Evolutionary conservation across 2,329 filamentous ascomycete species (phyloP).

Genomic region (Fusarium floridanum): DNA sequence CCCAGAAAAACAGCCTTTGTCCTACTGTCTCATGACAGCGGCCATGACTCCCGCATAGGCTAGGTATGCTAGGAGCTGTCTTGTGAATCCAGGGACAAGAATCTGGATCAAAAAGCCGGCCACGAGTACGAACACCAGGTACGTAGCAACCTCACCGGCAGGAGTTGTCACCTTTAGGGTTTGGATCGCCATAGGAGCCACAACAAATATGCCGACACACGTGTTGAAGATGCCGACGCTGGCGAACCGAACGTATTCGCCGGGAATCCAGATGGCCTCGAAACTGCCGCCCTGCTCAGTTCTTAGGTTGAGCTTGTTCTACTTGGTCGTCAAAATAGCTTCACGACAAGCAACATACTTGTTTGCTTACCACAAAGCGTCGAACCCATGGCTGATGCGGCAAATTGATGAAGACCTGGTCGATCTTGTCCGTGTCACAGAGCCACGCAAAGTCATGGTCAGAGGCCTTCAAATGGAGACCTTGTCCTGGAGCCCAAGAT

Average conservation of each 20-base stretch:
- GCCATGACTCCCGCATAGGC: constrained; percentile 28
- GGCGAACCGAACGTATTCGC: background rate
- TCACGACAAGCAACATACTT: too few species aligned
- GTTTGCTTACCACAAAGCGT: constrained; percentile 12
- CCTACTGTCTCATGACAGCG: constrained; percentile 17
- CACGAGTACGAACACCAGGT: constrained; percentile 21
- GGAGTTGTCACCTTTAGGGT: constrained; percentile 11
- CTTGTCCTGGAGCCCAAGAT: constrained; percentile 15
- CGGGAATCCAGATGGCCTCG: background rate
- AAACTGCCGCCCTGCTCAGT: background rate
- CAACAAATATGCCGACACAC: constrained; percentile 11
- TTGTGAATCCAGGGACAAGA: constrained; percentile 14
- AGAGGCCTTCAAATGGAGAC: constrained; percentile 3
- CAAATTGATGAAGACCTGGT: background rate
- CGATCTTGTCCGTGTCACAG: constrained; percentile 4
- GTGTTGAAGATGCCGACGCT: constrained; percentile 16
- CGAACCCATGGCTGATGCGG: background rate
- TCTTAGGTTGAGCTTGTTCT: constrained; percentile 1
- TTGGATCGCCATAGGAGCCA: constrained; percentile 21
- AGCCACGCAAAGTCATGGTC: constrained; percentile 17
- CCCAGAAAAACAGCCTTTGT: background rate
- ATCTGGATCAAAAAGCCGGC: constrained; percentile 18
- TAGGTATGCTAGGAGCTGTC: constrained; percentile 23
- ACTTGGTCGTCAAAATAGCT: background rate
- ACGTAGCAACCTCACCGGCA: constrained; percentile 2